Percentiles rank a stretch among this genome's conserved stretches.
These are phyloP conservation scores for Saturnispora zaruensis DNA, from an alignment of 805 yeast species.

Conservation along the genomic window DNA sequence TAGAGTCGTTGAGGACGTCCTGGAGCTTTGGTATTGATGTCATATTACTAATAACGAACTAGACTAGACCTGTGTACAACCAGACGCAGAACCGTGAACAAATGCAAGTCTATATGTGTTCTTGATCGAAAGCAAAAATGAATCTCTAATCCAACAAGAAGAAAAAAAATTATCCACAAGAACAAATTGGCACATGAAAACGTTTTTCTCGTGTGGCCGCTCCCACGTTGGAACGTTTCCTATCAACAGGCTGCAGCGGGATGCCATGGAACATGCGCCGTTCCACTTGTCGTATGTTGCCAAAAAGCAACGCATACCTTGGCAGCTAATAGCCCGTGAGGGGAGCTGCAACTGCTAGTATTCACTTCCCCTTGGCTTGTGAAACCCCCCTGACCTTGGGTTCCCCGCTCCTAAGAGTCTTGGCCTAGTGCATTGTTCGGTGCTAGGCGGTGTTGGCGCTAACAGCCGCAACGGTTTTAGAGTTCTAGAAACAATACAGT, in stretches of 20 bases:
- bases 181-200: not conserved
- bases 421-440: not conserved
- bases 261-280: not conserved
- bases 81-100: too few species aligned
- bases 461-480: not conserved
- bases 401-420: not conserved
- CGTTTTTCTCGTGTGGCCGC: not conserved
- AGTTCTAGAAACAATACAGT: not conserved
- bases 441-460: not conserved
- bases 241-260: not conserved
- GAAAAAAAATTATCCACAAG: not conserved
- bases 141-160: not conserved
- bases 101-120: too few species aligned
- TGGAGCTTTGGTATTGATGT: slow-evolving; percentile 22
- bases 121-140: not conserved
- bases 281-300: not conserved
- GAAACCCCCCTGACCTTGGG: too few species aligned
- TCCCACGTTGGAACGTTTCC: not conserved
- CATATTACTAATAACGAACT: not conserved
- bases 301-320: too few species aligned
- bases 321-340: too few species aligned
- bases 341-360: too few species aligned
- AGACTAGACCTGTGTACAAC: not conserved
- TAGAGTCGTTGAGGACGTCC: slow-evolving; percentile 22
- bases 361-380: too few species aligned